A percentile compares a stretch with the other conserved stretches of the same genome.
These are phyloP conservation scores for Talaromyces sp. DNA, from an alignment of 2,329 filamentous ascomycete species.

Conservation along the genomic window DNA sequence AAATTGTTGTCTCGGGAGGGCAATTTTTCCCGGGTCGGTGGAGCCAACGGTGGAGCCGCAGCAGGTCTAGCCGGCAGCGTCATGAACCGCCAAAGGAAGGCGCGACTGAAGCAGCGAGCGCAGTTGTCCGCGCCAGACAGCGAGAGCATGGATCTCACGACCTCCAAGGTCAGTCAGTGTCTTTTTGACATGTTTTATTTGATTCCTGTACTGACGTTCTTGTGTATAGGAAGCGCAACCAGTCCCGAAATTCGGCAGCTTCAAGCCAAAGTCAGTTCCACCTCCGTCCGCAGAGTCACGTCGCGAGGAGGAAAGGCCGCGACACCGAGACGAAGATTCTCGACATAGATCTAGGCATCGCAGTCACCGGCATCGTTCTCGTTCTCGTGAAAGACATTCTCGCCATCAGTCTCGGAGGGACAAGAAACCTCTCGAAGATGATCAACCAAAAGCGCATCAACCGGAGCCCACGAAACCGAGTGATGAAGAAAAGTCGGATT, in stretches of 20 bases:
- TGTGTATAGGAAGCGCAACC: constrained; percentile 30
- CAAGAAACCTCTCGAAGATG: constrained; percentile 2
- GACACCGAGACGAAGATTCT: constrained; percentile 18
- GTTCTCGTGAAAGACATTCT: constrained; percentile 18
- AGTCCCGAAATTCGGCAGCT: constrained; percentile 71
- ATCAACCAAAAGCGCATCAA: neutral
- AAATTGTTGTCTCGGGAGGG: constrained; percentile 19
- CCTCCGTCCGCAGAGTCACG: constrained; percentile 15
- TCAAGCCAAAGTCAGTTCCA: constrained; percentile 51
- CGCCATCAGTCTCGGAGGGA: constrained; percentile 14
- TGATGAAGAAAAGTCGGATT: constrained; percentile 18
- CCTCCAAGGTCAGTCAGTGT: constrained; percentile 31
- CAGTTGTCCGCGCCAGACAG: neutral
- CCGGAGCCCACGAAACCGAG: constrained; percentile 13
- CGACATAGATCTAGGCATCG: constrained; percentile 21
- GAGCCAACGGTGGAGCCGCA: constrained; percentile 11
- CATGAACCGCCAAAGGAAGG: neutral
- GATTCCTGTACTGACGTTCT: neutral
- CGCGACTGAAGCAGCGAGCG: neutral
- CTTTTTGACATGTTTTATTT: neutral
- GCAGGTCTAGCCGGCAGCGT: constrained; percentile 15
- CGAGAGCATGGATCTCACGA: constrained; percentile 33
- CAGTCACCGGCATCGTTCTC: constrained; percentile 20
- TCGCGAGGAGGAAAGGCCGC: constrained; percentile 7
- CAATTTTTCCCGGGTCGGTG: constrained; percentile 22